Evolutionary conservation across 805 yeast species (phyloP).

Genomic region (Starmerella potacharoeniae): DNA sequence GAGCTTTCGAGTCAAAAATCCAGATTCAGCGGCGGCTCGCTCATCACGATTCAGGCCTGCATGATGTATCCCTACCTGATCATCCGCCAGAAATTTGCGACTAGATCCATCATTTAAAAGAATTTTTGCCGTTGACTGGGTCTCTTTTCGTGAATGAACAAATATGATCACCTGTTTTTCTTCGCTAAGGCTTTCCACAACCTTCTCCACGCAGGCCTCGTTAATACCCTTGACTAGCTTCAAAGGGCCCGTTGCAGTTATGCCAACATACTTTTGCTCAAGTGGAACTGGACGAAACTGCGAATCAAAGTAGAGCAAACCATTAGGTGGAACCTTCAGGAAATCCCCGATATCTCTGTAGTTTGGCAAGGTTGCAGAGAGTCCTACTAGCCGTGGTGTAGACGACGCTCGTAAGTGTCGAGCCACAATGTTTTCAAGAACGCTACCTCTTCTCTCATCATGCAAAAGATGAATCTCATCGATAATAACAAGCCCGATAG

Average conservation of each 20-base stretch:
- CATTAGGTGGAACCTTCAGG: conserved; percentile 45
- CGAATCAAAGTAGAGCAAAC: conserved; percentile 73
- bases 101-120: conserved; percentile 39
- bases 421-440: conserved; percentile 75
- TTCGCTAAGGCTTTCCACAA: conserved; percentile 41
- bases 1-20: conserved; percentile 73
- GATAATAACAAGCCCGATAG: conserved; percentile 62
- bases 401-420: conserved; percentile 44
- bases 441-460: conserved; percentile 85
- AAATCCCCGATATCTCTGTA: conserved; percentile 78
- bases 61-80: conserved; percentile 55
- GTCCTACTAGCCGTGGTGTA: conserved; percentile 55
- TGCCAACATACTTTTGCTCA: conserved; percentile 77
- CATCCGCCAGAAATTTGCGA: conserved; percentile 29
- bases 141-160: conserved; percentile 90
- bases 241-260: conserved; percentile 70
- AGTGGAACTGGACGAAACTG: conserved; percentile 86
- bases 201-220: conserved; percentile 77
- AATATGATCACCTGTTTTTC: conserved; percentile 76
- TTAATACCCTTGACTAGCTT: conserved; percentile 74
- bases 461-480: conserved; percentile 91
- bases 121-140: conserved; percentile 71
- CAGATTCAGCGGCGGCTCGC: conserved; percentile 71
- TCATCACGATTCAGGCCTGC: conserved; percentile 92
- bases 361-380: conserved; percentile 89